Evolutionary conservation across 352 stramenopile genomes (phyloP).

Genomic region (Achlya hypogyna): DNA sequence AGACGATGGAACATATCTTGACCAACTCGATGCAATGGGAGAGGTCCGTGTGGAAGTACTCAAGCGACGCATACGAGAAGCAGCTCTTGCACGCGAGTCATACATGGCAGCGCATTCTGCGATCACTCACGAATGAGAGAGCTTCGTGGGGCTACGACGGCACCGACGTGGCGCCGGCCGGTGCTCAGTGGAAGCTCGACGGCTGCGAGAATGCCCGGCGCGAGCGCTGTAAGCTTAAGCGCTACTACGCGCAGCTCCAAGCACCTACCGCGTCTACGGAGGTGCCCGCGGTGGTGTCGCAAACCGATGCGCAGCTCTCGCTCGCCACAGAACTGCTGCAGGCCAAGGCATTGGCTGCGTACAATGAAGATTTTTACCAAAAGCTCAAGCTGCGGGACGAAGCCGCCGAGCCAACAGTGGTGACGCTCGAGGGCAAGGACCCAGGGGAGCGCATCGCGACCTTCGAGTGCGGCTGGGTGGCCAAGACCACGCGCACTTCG

Average conservation of each 20-base stretch:
- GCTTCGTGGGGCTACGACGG: constrained; percentile 12
- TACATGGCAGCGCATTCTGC: constrained; percentile 17
- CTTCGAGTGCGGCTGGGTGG: constrained; percentile 14
- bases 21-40: not conserved
- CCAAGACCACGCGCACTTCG: constrained; percentile 7
- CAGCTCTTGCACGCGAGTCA: constrained; percentile 12
- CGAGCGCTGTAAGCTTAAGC: constrained; percentile 14
- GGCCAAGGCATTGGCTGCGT: constrained; percentile 13
- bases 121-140: constrained; percentile 16
- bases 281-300: not conserved
- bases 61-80: constrained; percentile 11
- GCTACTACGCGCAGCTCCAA: not conserved
- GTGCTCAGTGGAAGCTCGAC: constrained; percentile 9
- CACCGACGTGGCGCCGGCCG: not conserved
- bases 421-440: not conserved
- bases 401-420: not conserved
- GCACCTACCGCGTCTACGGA: not conserved
- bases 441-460: not conserved
- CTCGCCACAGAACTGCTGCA: constrained; percentile 15
- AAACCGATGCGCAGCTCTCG: constrained; percentile 10
- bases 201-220: constrained; percentile 1
- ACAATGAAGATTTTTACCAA: constrained; percentile 20
- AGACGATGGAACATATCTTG: constrained; percentile 13
- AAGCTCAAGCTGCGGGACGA: constrained; percentile 15
- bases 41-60: constrained; percentile 12